phyloP scores from a whole-genome alignment of 331 rosid species.

The Arachis monticola region DNA sequence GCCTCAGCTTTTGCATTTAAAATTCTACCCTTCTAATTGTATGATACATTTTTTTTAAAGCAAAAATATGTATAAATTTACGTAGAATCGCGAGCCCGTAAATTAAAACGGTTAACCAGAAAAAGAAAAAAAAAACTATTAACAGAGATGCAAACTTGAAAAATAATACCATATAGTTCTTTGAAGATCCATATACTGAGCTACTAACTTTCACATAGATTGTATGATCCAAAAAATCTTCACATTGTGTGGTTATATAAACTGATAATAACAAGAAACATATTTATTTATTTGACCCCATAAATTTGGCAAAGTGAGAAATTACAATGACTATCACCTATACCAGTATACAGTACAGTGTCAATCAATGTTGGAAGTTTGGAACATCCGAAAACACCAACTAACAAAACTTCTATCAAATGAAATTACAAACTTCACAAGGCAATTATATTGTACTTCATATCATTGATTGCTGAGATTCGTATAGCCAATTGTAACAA shows the following conservation, averaged over 20 bases:
- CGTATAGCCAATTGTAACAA: slow-evolving; percentile 44
- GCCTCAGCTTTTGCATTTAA: too few relatives aligned
- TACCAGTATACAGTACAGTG: slow-evolving; percentile 2
- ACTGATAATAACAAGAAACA: not conserved
- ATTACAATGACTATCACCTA: not conserved
- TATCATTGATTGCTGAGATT: not conserved
- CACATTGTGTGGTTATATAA: not conserved
- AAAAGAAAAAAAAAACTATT: too few relatives aligned
- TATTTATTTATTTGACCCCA: not conserved
- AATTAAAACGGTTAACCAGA: too few relatives aligned
- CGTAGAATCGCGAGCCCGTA: too few relatives aligned
- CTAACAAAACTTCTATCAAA: not conserved
- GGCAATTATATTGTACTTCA: slow-evolving; percentile 23
- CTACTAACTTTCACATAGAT: not conserved
- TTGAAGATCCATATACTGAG: not conserved
- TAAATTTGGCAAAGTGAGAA: slow-evolving; percentile 1
- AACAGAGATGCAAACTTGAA: too few relatives aligned
- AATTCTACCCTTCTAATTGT: too few relatives aligned
- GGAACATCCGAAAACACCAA: slow-evolving; percentile 18
- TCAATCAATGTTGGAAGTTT: not conserved
- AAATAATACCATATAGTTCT: too few relatives aligned
- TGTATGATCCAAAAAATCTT: too few relatives aligned
- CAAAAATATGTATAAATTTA: too few relatives aligned
- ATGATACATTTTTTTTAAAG: too few relatives aligned
- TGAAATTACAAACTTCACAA: slow-evolving; percentile 21